Evolutionary conservation across 345 rosid genomes (phyloP), one percentile per base, ranked within the genome.

Genomic region (Microthlaspi erraticum): DNA sequence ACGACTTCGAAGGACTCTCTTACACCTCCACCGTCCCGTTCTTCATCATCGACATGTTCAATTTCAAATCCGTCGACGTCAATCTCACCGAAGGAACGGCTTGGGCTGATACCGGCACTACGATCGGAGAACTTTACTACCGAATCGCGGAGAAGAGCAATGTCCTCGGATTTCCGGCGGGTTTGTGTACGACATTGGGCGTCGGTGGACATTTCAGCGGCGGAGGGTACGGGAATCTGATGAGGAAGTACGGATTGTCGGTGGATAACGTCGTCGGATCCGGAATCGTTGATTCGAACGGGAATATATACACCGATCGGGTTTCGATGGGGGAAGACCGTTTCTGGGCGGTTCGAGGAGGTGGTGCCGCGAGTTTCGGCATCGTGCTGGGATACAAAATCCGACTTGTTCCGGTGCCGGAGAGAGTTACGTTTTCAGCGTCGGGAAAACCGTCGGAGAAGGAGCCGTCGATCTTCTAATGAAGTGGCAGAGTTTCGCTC

Each of bases 341-440:
- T 3, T 85, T 87, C 61, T 87, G 90, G 90, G 87, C 90, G 10
- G 73, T 87, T 4, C 29, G 77, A n/a, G 87, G 91, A 6, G 88
- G 93, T 2, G 87, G 90, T 0, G 88, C 79, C 10, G 88, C 85
- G 7, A 87, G 84, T 45, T 87, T 85, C 10, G 88, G 88, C 0
- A 74, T 85, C 9, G 41, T 88, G 17, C 45, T 88, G 2, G 64
- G 84, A 0, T 85, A 82, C 45, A 84, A 58, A 51, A 57, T 86
- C 20, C 62, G 61, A n/a, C 20, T 85, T 0, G 90, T 82, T 23
- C 37, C 78, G 5, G 83, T 84, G 19, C 83, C 83, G 6, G 69
- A 78, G 54, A 83, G 69, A 13, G 75, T 79, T 6, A 71, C 79
- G 2, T 77, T 6, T 61, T 76, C 10, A 50, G 12, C n/a, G 48